Base-by-base conservation (phyloP, 805 yeast genomes). In the Sugiyamaella marilandica region DNA sequence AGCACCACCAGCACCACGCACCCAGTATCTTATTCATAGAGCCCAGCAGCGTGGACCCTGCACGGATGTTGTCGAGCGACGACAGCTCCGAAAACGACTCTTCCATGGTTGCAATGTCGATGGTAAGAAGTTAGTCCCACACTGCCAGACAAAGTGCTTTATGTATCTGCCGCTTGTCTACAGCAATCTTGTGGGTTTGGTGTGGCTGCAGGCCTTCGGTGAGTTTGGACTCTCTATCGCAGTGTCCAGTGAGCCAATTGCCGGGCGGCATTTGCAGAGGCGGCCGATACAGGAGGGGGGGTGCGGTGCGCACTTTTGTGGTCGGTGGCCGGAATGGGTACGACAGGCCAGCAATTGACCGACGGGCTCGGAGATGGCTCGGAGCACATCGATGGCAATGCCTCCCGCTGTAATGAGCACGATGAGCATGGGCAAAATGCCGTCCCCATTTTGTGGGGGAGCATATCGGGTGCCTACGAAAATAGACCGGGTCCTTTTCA, bases 1-100 rank as follows among this genome's bases (percentile, higher is more conserved):
- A 13, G 5, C 18, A 13, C 10, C 7, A 33, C 44, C 16, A 10
- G 19, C 43, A 34, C 33, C 18, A 58, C 64, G 19, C 53, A 64
- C 68, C 75, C 46, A 72, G 68, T 51, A 73, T 63, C 68, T 79
- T 78, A 70, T 77, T 77, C 70, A 78, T 77, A 53, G 75, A 66
- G 47, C 82, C 81, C 39, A 79, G 70, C 52, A 79, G 74, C 51
- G 69, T 62, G 45, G 73, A 65, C 50, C 66, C 68, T 14, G 62
- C 65, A 34, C 73, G 70, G 65, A 69, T 66, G 48, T 64, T 63
- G 58, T 69, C 70, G 58, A 69, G 60, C 52, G 64, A 59, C 52
- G 65, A 55, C 47, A 61, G 58, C 52, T 63, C 66, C 47, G 64
- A 61, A 50, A 61, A 65, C 41, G 65, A 57, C 29, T 63, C 69